These are phyloP conservation scores for Penicillium antarcticum DNA, from an alignment of 495 filamentous ascomycete genomes.

Conservation along the genomic window DNA sequence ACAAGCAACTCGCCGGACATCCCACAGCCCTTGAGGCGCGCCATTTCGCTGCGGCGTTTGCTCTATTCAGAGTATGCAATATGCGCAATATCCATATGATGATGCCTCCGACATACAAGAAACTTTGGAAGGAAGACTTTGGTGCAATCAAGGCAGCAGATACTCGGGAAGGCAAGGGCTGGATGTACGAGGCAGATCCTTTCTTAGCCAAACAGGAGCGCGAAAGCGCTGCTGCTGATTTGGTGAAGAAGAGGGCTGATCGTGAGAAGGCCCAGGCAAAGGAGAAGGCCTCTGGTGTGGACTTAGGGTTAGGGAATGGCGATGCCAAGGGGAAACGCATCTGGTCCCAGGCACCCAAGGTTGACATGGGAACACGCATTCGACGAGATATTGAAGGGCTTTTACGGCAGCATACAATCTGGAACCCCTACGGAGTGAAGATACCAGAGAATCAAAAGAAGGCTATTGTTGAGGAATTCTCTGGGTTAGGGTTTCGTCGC, in stretches of 20 bases:
- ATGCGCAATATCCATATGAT: conserved; percentile 94
- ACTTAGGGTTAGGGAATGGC: conserved; percentile 32
- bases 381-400: conserved; percentile 74
- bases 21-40: conserved; percentile 81
- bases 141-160: conserved; percentile 74
- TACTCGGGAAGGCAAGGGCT: conserved; percentile 68
- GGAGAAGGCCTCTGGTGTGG: conserved; percentile 50
- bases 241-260: conserved; percentile 68
- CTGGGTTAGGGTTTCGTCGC: conserved; percentile 72
- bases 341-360: conserved; percentile 82
- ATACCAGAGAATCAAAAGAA: conserved; percentile 56
- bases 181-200: conserved; percentile 96
- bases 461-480: conserved; percentile 69
- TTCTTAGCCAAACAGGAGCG: conserved; percentile 76
- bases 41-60: conserved; percentile 89
- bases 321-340: conserved; percentile 52
- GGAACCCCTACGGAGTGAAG: conserved; percentile 75
- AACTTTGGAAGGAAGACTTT: conserved; percentile 86
- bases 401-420: conserved; percentile 70
- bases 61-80: conserved; percentile 84
- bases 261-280: conserved; percentile 60
- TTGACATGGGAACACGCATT: conserved; percentile 83
- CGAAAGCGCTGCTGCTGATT: conserved; percentile 66
- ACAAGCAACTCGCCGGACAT: conserved; percentile 64
- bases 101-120: conserved; percentile 83